Evolutionary conservation across 78 protist genomes (phyloP), one percentile per base, ranked within the genome.

Genomic region (Dictyostelium capitatum): DNA sequence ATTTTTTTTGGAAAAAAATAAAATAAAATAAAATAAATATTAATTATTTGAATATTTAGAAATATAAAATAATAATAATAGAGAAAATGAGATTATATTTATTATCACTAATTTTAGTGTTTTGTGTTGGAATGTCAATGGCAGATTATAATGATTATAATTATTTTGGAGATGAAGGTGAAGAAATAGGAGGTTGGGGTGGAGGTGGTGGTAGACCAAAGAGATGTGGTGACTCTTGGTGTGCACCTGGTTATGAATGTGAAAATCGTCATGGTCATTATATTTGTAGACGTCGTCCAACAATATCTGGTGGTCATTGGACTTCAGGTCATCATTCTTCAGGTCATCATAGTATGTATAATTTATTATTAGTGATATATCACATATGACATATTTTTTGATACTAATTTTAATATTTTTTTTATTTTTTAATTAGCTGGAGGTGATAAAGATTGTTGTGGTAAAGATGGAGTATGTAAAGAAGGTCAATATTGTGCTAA

Each of bases 401-500:
- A n/a, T n/a, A n/a, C n/a, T n/a, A n/a, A n/a, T n/a, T n/a, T n/a
- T 79, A 65, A 50, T 20, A 57, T 28, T 28, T 17, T 82, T 78
- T 82, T 70, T 48, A 20, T 20, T 20, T 23, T 70, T 82, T 17
- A 11, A 5, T 43, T 12, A 67, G 70, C 70, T 62, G 48, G 46
- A 19, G 48, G 46, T 15, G 56, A 73, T 47, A 79, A 54, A 14
- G 65, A n/a, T 50, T 4, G 37, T 1, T n/a, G 57, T 20, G 57
- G 83, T 79, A 50, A 70, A 6, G 47, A 20, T 32, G 72, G 70
- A 17, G 32, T 12, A 5, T 80, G 85, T 80, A 30, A 59, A 19
- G 59, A 20, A 6, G 74, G 57, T 59, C 48, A 59, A 56, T 59
- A 80, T 56, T 79, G 83, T 79, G 72, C 83, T 20, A 54, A 15